Percentiles rank a stretch among this genome's conserved stretches.
phyloP scores from a whole-genome alignment of 352 stramenopile genomes.

The Achlya hypogyna region DNA sequence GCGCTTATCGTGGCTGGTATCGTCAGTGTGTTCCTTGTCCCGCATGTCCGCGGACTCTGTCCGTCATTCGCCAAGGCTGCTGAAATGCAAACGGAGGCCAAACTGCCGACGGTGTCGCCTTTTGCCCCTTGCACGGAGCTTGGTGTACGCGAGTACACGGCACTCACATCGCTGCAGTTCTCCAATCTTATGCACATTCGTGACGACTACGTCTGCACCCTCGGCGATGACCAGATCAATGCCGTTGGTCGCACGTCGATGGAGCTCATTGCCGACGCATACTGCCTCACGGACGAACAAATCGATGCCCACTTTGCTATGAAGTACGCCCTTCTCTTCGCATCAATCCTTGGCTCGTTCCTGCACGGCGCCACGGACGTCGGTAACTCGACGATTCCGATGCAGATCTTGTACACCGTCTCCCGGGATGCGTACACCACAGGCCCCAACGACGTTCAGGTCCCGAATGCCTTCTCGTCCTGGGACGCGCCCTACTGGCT shows the following conservation, averaged over 20 bases:
- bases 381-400: slow-evolving; percentile 61
- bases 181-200: neutral
- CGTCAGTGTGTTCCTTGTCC: slow-evolving; percentile 24
- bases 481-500: slow-evolving; percentile 44
- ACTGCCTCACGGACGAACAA: slow-evolving; percentile 29
- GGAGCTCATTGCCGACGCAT: slow-evolving; percentile 10
- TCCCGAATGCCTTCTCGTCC: slow-evolving; percentile 16
- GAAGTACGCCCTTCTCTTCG: slow-evolving; percentile 65
- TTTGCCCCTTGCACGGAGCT: neutral
- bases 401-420: slow-evolving; percentile 47
- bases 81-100: slow-evolving; percentile 6
- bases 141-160: neutral
- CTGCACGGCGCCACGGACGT: slow-evolving; percentile 75
- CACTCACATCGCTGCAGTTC: neutral
- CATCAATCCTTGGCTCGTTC: slow-evolving; percentile 64
- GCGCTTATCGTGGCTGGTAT: neutral
- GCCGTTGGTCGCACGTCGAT: neutral
- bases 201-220: slow-evolving; percentile 30
- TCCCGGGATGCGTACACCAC: slow-evolving; percentile 33
- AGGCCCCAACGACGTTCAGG: slow-evolving; percentile 7
- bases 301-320: slow-evolving; percentile 39
- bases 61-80: slow-evolving; percentile 20
- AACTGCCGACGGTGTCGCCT: neutral
- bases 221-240: slow-evolving; percentile 13
- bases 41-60: slow-evolving; percentile 20